Percentiles rank a stretch among this genome's conserved stretches.
phyloP scores from a whole-genome alignment of 2,329 filamentous ascomycete species.

The Gremmenia infestans region DNA sequence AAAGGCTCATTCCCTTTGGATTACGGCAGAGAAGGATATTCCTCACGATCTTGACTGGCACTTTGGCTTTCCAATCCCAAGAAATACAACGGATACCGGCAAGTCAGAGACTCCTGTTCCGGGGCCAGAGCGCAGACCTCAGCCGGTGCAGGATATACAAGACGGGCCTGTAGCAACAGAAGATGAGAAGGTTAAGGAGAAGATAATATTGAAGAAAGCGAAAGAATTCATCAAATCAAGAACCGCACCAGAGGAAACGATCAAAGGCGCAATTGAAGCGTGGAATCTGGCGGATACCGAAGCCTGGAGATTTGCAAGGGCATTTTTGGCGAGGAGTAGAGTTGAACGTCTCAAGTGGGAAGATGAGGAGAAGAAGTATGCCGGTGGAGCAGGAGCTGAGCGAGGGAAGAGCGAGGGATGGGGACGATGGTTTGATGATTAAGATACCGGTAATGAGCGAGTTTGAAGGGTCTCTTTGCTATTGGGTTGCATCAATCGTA shows the following conservation, averaged over 20 bases:
- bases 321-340: slow-evolving; percentile 57
- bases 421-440: slow-evolving; percentile 30
- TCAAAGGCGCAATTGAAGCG: slow-evolving; percentile 55
- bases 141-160: slow-evolving; percentile 42
- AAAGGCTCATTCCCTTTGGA: slow-evolving; percentile 67
- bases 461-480: not conserved
- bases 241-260: slow-evolving; percentile 38
- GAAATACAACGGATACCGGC: slow-evolving; percentile 45
- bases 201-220: slow-evolving; percentile 49
- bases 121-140: slow-evolving; percentile 51
- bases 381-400: slow-evolving; percentile 50
- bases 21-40: slow-evolving; percentile 62
- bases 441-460: not conserved
- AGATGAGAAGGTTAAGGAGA: slow-evolving; percentile 51
- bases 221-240: slow-evolving; percentile 43
- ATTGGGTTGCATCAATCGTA: slow-evolving; percentile 1
- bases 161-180: slow-evolving; percentile 47
- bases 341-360: slow-evolving; percentile 66
- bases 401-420: slow-evolving; percentile 22
- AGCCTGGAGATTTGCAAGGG: slow-evolving; percentile 69
- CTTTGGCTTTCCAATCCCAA: slow-evolving; percentile 79
- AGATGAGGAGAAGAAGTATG: slow-evolving; percentile 61
- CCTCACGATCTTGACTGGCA: slow-evolving; percentile 75
- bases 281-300: slow-evolving; percentile 72
- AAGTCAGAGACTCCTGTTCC: slow-evolving; percentile 54